phyloP scores from a whole-genome alignment of 805 yeast species.

The Metschnikowia matae region DNA sequence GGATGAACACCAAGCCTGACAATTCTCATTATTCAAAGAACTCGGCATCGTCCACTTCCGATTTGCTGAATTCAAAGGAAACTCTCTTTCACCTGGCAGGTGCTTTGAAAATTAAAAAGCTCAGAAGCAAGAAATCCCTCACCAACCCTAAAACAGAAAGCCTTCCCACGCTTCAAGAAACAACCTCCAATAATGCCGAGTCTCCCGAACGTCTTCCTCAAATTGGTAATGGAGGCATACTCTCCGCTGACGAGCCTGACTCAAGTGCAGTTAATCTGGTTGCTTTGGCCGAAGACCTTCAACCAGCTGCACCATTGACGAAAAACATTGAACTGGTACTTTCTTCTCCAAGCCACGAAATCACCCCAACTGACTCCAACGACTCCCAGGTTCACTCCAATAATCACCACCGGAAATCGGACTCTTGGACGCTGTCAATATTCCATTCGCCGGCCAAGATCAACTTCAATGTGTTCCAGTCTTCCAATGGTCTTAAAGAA shows the following conservation, averaged over 20 bases:
- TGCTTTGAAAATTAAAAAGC: constrained; percentile 4
- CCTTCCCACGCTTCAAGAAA: constrained; percentile 4
- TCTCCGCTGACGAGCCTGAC: not conserved
- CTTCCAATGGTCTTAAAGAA: not conserved
- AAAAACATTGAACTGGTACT: not conserved
- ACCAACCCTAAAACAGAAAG: not conserved
- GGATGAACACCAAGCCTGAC: constrained; percentile 10
- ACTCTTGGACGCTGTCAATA: constrained; percentile 1
- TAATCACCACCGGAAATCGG: not conserved
- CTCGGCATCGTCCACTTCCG: not conserved
- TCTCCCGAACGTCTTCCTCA: not conserved
- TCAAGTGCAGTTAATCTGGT: not conserved
- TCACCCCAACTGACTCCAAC: not conserved
- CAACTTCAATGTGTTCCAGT: not conserved
- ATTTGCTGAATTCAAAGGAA: not conserved
- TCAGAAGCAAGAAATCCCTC: constrained; percentile 1
- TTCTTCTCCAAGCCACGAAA: not conserved
- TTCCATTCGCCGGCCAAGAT: not conserved
- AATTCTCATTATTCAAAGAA: not conserved
- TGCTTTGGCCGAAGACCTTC: not conserved
- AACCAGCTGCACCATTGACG: not conserved
- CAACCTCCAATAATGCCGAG: not conserved
- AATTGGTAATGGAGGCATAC: not conserved
- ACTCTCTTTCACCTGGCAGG: not conserved
- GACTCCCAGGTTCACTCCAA: not conserved